Evolutionary conservation across 169 alveolate species (phyloP).

Genomic region (Miamiensis avidus): DNA sequence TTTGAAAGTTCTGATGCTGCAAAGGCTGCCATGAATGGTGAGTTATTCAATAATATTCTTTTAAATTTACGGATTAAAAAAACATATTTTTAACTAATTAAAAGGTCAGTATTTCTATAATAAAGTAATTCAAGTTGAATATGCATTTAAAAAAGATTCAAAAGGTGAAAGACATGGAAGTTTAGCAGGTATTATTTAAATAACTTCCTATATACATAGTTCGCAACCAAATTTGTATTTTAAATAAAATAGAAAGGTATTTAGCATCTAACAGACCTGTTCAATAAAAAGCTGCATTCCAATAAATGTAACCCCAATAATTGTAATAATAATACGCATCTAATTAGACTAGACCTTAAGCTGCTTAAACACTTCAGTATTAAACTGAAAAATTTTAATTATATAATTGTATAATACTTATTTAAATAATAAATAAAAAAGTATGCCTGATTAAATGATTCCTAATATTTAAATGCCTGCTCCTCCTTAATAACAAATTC

Average conservation of each 20-base stretch:
- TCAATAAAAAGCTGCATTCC: not conserved
- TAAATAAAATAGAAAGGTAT: conserved; percentile 71
- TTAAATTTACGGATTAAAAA: not conserved
- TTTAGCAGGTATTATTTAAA: conserved; percentile 11
- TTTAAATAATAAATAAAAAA: too few species aligned
- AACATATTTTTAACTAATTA: not conserved
- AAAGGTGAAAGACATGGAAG: conserved; percentile 90
- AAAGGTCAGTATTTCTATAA: conserved; percentile 93
- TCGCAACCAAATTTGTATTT: not conserved
- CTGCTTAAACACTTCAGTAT: too few species aligned
- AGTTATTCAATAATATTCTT: not conserved
- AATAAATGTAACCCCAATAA: not conserved
- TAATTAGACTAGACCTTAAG: too few species aligned
- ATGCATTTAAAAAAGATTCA: conserved; percentile 97
- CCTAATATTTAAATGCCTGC: conserved; percentile 5
- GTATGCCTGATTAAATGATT: not conserved
- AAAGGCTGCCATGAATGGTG: conserved; percentile 94
- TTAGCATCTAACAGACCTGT: conserved; percentile 74
- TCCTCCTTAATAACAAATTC: not conserved
- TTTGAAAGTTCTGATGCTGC: conserved; percentile 99
- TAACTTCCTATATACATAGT: not conserved
- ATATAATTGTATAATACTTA: too few species aligned
- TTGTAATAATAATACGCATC: too few species aligned
- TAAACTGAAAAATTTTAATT: too few species aligned
- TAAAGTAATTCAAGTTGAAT: conserved; percentile 96